Percentiles rank a stretch among this genome's conserved stretches.
phyloP scores from a whole-genome alignment of 2,329 filamentous ascomycete genomes.

The Arthroderma uncinatum region DNA sequence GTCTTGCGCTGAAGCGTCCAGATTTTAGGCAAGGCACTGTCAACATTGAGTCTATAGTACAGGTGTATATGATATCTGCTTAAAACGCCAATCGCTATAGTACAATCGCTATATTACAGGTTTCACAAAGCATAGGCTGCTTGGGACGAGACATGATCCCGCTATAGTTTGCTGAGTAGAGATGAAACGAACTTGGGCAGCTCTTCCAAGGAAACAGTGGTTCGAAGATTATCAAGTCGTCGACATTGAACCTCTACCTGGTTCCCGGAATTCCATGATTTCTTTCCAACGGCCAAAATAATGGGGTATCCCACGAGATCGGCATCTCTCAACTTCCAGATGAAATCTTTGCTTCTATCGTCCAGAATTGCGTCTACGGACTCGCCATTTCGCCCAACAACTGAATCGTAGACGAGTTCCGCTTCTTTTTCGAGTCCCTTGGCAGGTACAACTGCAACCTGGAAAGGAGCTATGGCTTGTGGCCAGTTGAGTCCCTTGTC shows the following conservation, averaged over 20 bases:
- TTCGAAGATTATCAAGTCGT: conserved; percentile 47
- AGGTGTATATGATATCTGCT: background rate
- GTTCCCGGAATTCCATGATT: conserved; percentile 48
- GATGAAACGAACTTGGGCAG: conserved; percentile 39
- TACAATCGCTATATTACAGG: background rate
- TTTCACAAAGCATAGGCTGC: background rate
- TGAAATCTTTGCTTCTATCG: conserved; percentile 56
- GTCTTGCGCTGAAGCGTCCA: too few species aligned
- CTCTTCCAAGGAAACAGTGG: conserved; percentile 44
- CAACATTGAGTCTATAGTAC: background rate
- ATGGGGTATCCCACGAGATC: conserved; percentile 83
- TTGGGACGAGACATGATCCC: background rate
- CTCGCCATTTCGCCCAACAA: conserved; percentile 29
- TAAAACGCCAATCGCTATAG: background rate
- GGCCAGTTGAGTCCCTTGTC: conserved; percentile 77
- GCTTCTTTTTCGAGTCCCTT: conserved; percentile 40
- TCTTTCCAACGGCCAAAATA: conserved; percentile 65
- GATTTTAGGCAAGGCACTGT: too few species aligned
- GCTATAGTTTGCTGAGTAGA: conserved; percentile 44
- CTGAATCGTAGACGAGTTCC: conserved; percentile 51
- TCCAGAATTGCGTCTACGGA: conserved; percentile 59
- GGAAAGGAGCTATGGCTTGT: conserved; percentile 70
- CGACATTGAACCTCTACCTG: conserved; percentile 72
- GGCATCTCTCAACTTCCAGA: conserved; percentile 83
- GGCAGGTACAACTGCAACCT: conserved; percentile 54